Evolutionary conservation across 352 stramenopile genomes (phyloP), one percentile per base, ranked within the genome.

Genomic region (Globisporangium acanthophoron): DNA sequence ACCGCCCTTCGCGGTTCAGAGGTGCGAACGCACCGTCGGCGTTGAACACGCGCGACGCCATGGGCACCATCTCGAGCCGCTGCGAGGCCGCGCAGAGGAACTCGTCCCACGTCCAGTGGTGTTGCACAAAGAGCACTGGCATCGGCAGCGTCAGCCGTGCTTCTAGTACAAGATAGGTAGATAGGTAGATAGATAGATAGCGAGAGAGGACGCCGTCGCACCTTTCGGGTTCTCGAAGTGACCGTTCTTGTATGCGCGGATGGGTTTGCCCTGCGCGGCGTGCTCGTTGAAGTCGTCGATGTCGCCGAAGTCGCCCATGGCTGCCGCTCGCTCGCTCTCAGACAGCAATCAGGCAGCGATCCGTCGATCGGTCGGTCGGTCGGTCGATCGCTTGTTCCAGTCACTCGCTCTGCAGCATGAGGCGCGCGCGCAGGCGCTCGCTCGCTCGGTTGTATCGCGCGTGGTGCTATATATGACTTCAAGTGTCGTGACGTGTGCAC

Each of bases 41-140:
- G 58, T 95, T 95, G 62, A 94, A 95, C 33, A 94, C 79, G 7
- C 78, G 67, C 50, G 85, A 93, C 0, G 83, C 81, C 65, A 88
- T 91, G 33, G 83, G 80, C 12, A 87, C 79, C 78, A 93, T 90
- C 59, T 90, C 85, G 20, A 96, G 74, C 16, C 86, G 73, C 66
- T 90, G 80, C 12, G 80, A 91, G 0, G 78, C 82, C 9, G 86
- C 82, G 58, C 81, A 90, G 40, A 96, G 67, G 58, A 96, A 90
- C 58, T 96, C 86, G 52, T 92, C 80, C 75, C 78, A 92, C 18
- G 74, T 85, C 86, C 86, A 96, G 63, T 94, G 80, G 47, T 88
- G 77, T 65, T 92, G 77, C 61, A 96, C 78, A 56, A 90, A 90
- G 12, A 90, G 58, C 44, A 78, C 80, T 86, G 29, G 9, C 12